Evolutionary conservation across 495 filamentous ascomycete genomes (phyloP), one percentile per base, ranked within the genome.

Genomic region (Pseudoneurospora amorphoporcata): DNA sequence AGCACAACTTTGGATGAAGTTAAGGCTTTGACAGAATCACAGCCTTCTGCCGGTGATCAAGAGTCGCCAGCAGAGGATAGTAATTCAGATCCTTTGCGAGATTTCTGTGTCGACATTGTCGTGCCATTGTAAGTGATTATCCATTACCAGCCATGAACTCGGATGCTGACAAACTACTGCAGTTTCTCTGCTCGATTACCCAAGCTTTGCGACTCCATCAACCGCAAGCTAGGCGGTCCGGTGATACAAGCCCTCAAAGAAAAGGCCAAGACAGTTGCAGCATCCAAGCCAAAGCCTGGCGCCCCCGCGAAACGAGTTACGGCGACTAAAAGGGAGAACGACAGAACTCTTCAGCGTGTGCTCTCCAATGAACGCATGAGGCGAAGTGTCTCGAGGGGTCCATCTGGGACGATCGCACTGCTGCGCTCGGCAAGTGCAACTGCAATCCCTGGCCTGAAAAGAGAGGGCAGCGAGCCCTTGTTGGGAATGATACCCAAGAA

Each of bases 71-170:
- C 79, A 23, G 75, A 77, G 17, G 79, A 76, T 71, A 73, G 72
- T 39, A 79, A 78, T 58, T 81, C 81, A 2, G 83, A 84, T 45
- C 82, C 78, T 23, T 72, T 85, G 12, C 81, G 82, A 69, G 84
- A 94, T 78, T 99, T 98, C 76, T 98, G 94, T 79, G 87, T 94
- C 3, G 95, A 98, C 80, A 93, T 99, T 69, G 90, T 99, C 76
- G 83, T 96, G 45, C 95, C 95, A 65, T 98, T 99, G 89, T 92
- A 85, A 87, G 88, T 82, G 29, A 42, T 68, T 1, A 12, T 12
- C 39, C 35, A 10, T 69, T n/a, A 19, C 19, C 29, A 2, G 10
- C n/a, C 3, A 43, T 40, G 19, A 37, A n/a, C 23, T 17, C 38
- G 53, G 9, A 35, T 69, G 9, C 68, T 71, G 43, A 72, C 76